phyloP scores from a whole-genome alignment of 345 rosid species.

The Cardamine occulta region DNA sequence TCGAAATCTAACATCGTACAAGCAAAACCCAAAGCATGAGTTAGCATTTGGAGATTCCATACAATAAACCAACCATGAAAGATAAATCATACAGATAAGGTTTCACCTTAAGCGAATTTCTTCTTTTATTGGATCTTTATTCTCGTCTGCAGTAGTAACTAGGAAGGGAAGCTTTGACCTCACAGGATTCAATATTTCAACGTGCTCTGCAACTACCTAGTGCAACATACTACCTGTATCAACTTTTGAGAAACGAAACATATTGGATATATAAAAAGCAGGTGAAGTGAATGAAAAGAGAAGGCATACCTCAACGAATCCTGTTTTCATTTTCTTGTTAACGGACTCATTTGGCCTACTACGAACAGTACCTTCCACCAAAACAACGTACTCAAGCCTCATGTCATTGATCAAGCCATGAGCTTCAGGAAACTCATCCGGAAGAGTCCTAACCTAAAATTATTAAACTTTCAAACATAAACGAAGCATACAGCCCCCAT shows the following conservation, averaged over 20 bases:
- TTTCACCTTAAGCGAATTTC: conserved; percentile 88
- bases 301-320: conserved; percentile 67
- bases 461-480: conserved; percentile 8
- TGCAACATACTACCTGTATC: conserved; percentile 30
- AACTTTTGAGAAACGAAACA: conserved; percentile 13
- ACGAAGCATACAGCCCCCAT: conserved; percentile 18
- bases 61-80: conserved; percentile 17
- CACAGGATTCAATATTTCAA: conserved; percentile 80
- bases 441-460: conserved; percentile 73
- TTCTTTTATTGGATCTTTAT: conserved; percentile 73
- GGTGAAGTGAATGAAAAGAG: conserved; percentile 15
- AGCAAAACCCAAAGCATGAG: conserved; percentile 16
- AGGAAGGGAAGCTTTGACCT: conserved; percentile 82
- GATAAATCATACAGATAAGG: conserved; percentile 3
- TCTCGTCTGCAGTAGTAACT: conserved; percentile 82
- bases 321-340: conserved; percentile 88
- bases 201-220: conserved; percentile 85
- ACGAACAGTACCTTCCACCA: conserved; percentile 75
- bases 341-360: conserved; percentile 74
- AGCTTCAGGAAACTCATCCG: conserved; percentile 82
- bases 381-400: conserved; percentile 86
- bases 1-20: conserved; percentile 62
- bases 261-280: conserved; percentile 5
- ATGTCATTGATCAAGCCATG: conserved; percentile 66
- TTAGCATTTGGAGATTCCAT: conserved; percentile 8